Evolutionary conservation across 83 land plant species (phyloP).

Genomic region (Picea abies): DNA sequence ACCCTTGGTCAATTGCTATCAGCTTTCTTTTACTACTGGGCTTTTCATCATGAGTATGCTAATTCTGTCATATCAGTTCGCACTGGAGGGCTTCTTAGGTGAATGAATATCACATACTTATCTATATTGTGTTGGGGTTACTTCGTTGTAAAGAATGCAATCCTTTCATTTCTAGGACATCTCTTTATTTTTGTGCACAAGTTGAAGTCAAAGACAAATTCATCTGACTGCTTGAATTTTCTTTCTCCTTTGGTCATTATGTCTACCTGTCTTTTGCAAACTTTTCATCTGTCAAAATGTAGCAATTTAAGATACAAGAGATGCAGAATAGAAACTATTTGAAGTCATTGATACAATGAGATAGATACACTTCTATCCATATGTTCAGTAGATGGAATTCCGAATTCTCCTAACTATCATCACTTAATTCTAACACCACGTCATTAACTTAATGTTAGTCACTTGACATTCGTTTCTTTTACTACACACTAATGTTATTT

Average conservation of each 20-base stretch:
- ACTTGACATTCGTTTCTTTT: too few species aligned
- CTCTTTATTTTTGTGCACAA: background rate
- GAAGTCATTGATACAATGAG: too few species aligned
- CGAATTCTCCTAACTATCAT: too few species aligned
- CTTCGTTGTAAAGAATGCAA: background rate
- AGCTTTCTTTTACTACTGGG: slow-evolving; percentile 5
- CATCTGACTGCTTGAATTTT: background rate
- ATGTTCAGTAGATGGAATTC: too few species aligned
- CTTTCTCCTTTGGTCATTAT: background rate
- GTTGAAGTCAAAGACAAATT: background rate
- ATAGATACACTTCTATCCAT: too few species aligned
- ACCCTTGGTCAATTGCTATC: slow-evolving; percentile 66
- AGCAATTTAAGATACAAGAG: too few species aligned
- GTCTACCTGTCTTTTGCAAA: background rate
- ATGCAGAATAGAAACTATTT: too few species aligned
- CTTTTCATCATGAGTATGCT: too few species aligned
- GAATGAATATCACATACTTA: background rate
- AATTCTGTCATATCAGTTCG: too few species aligned
- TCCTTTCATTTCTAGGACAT: background rate
- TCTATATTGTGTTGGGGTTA: background rate
- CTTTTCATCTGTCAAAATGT: background rate
- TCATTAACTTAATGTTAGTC: too few species aligned
- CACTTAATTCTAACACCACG: too few species aligned
- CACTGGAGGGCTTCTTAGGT: slow-evolving; percentile 21
- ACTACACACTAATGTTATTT: too few species aligned